Evolutionary conservation across 345 rosid species (phyloP).

Genomic region (Moricandia arvensis): DNA sequence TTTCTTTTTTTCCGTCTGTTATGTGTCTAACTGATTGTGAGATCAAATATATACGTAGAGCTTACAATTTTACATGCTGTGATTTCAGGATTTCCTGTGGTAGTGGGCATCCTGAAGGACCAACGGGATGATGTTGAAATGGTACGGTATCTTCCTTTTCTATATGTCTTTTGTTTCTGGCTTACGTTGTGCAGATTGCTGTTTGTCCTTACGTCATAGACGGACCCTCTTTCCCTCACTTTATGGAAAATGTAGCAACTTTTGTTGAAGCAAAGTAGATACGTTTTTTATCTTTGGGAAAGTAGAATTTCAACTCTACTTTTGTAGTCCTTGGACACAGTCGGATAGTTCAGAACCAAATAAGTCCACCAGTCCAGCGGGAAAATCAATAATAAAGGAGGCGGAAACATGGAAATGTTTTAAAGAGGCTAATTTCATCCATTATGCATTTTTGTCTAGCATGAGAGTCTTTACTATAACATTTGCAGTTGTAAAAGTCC

Average conservation of each 20-base stretch:
- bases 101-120: slow-evolving; percentile 76
- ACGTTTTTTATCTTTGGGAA: background rate
- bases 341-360: background rate
- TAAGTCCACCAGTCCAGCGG: slow-evolving; percentile 4
- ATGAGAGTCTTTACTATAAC: background rate
- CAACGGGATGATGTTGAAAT: slow-evolving; percentile 90
- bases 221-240: slow-evolving; percentile 1
- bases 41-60: background rate
- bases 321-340: background rate
- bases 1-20: slow-evolving; percentile 1
- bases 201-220: background rate
- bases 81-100: slow-evolving; percentile 84
- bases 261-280: background rate
- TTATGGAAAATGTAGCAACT: background rate
- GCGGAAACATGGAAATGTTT: background rate
- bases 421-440: background rate
- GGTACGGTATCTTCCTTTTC: slow-evolving; percentile 45
- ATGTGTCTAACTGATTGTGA: background rate
- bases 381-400: slow-evolving; percentile 5
- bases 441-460: slow-evolving; percentile 13
- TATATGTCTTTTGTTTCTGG: background rate
- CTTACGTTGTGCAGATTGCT: background rate
- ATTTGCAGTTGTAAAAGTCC: background rate
- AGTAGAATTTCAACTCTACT: background rate
- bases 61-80: slow-evolving; percentile 3